phyloP scores from a whole-genome alignment of 805 yeast genomes.

The Citeromyces nyonsensis region DNA sequence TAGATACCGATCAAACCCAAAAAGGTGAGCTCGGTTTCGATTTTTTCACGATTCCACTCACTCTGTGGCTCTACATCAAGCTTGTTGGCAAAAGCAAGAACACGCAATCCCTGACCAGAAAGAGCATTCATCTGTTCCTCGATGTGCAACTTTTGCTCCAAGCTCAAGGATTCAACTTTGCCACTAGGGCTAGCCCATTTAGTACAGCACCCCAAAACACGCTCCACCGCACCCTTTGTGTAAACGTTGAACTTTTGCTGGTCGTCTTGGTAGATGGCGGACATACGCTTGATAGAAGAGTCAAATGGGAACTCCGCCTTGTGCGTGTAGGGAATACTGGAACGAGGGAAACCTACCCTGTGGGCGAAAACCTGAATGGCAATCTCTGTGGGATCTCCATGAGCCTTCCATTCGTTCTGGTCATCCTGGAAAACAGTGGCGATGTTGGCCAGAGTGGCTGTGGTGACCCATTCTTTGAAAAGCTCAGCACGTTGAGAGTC shows the following conservation, averaged over 20 bases:
- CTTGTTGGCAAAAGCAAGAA: conserved; percentile 51
- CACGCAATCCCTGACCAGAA: conserved; percentile 56
- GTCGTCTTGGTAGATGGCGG: conserved; percentile 31
- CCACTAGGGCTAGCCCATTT: conserved; percentile 27
- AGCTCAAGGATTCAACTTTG: conserved; percentile 17
- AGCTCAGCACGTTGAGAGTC: conserved; percentile 5
- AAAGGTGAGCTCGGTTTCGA: conserved; percentile 40
- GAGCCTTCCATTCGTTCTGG: conserved; percentile 49
- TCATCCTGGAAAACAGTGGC: conserved; percentile 43
- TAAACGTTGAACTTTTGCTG: conserved; percentile 15
- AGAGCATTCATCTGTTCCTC: conserved; percentile 41
- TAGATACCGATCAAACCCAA: conserved; percentile 65
- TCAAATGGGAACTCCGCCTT: conserved; percentile 62
- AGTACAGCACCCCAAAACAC: conserved; percentile 40
- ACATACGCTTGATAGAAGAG: conserved; percentile 60
- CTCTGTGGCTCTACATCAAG: conserved; percentile 10
- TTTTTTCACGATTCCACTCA: conserved; percentile 20
- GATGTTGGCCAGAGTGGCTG: conserved; percentile 70
- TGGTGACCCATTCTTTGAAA: conserved; percentile 35
- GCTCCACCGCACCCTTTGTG: conserved; percentile 69
- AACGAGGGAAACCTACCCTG: conserved; percentile 36
- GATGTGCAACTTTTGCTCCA: conserved; percentile 21
- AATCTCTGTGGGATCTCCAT: conserved; percentile 84
- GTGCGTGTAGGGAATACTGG: conserved; percentile 21
- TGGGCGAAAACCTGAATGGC: conserved; percentile 71